Conservation (phyloP, 169 alveolate species). For the Eimeria brunetti region DNA sequence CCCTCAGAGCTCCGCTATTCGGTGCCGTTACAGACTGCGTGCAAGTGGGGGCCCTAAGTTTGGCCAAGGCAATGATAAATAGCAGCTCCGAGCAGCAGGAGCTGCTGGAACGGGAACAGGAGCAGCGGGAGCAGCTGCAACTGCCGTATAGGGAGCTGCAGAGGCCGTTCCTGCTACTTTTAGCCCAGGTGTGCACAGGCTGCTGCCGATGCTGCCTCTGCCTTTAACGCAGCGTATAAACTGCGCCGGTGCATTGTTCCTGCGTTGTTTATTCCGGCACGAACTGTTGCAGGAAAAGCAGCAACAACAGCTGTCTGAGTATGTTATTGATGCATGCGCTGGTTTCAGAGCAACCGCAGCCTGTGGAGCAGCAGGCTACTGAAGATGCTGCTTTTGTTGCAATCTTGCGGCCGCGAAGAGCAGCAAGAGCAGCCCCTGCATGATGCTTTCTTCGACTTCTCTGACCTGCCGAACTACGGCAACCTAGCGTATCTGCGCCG, state of each 20-base stretch:
- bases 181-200: slow-evolving; percentile 35
- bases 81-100: slow-evolving; percentile 47
- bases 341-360: slow-evolving; percentile 47
- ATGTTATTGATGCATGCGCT: neutral
- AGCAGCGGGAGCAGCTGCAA: slow-evolving; percentile 36
- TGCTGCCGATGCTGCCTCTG: neutral
- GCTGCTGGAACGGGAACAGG: slow-evolving; percentile 1
- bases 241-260: neutral
- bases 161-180: slow-evolving; percentile 34
- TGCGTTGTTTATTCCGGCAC: neutral
- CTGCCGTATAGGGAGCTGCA: slow-evolving; percentile 45
- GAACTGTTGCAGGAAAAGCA: neutral
- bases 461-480: slow-evolving; percentile 59
- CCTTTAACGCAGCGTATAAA: neutral
- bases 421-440: slow-evolving; percentile 29
- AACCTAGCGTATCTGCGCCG: slow-evolving; percentile 36
- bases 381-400: slow-evolving; percentile 41
- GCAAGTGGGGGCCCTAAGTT: slow-evolving; percentile 55
- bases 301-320: neutral
- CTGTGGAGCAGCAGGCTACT: slow-evolving; percentile 64
- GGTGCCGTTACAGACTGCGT: slow-evolving; percentile 29
- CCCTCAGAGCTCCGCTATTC: slow-evolving; percentile 40
- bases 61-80: slow-evolving; percentile 43
- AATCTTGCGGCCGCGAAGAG: slow-evolving; percentile 60
- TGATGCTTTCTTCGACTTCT: slow-evolving; percentile 35